These are phyloP conservation scores for Clavispora santaluciae DNA, from an alignment of 805 yeast species.

Conservation along the genomic window DNA sequence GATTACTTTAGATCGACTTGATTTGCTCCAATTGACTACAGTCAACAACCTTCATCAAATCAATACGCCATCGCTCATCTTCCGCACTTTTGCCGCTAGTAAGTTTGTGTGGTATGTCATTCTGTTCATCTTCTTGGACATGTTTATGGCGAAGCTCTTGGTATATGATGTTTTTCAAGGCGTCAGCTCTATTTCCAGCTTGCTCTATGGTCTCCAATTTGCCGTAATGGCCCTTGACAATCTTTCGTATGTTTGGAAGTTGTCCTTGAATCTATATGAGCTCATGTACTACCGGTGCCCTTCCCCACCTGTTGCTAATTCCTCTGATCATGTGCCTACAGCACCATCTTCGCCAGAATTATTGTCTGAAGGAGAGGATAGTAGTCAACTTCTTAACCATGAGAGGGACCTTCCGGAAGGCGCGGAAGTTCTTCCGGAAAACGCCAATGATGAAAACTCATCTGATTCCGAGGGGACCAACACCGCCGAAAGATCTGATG, in stretches of 20 bases:
- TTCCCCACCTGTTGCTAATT: background rate
- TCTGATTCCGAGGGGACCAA: too few relatives aligned
- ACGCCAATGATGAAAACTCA: constrained; percentile 6
- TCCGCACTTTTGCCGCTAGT: constrained; percentile 27
- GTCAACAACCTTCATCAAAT: constrained; percentile 20
- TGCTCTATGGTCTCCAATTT: constrained; percentile 74
- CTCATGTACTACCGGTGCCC: constrained; percentile 36
- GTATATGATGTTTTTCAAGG: constrained; percentile 52
- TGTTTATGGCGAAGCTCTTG: constrained; percentile 47
- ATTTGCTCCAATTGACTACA: constrained; percentile 28
- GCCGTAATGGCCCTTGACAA: constrained; percentile 57
- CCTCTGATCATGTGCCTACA: background rate
- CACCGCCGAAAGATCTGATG: too few relatives aligned
- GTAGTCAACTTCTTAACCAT: too few relatives aligned
- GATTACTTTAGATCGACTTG: constrained; percentile 55
- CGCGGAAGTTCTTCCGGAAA: constrained; percentile 1
- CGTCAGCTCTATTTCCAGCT: constrained; percentile 48
- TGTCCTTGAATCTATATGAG: constrained; percentile 53
- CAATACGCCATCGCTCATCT: constrained; percentile 20
- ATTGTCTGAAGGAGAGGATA: too few relatives aligned
- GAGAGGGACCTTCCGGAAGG: too few relatives aligned
- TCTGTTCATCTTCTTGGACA: constrained; percentile 47
- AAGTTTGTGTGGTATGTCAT: constrained; percentile 43
- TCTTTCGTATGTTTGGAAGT: constrained; percentile 42
- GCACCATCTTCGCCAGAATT: too few relatives aligned